Base-by-base conservation (phyloP, 1,284 basidiomycete species). In the Fomitopsis schrenkii region DNA sequence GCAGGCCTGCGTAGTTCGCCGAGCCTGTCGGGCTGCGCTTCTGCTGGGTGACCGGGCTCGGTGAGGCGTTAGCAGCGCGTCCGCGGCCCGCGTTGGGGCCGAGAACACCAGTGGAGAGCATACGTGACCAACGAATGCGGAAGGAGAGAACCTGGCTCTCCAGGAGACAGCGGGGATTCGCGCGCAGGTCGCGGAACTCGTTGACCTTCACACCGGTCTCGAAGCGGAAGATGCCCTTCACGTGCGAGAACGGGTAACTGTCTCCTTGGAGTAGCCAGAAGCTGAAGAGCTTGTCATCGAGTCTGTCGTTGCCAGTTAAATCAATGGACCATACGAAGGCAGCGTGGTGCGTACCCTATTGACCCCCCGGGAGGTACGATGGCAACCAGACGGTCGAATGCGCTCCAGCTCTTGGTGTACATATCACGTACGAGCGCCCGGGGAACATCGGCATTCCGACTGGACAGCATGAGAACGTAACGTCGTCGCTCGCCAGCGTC, bases 401-500 rank as follows among this genome's bases (percentile, higher is more conserved):
- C 91, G 69, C 88, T 90, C 92, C 92, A 94, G 61, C 88, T 91
- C 74, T 94, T 94, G 46, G 90, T 93, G 71, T 94, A 94, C 87
- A 93, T 89, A 68, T 94, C 91, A 61, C 91, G 85, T 28, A 92
- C 89, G 33, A 94, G 81, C 1, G 90, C 88, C 52, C 92, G 83
- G 8, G 91, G 90, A n/a, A 92, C 86, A 67, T 93, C 92, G 9
- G 89, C 90, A 70, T 93, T 93, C 71, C 90, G 81, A 79, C 85
- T 90, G 17, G 83, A 82, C 15, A 93, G 72, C 69, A 86, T 83
- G 30, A 86, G 82, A 58, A 92, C 80, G 66, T 91, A 93, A 65
- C 86, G 81, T 63, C 83, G 81, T 69, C 88, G 88, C 71, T 91
- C 90, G 59, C 77, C 80, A 2, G 82, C 73, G 61, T 91, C 90